phyloP scores from a whole-genome alignment of 2,329 filamentous ascomycete species.

The Myriangium duriaei region DNA sequence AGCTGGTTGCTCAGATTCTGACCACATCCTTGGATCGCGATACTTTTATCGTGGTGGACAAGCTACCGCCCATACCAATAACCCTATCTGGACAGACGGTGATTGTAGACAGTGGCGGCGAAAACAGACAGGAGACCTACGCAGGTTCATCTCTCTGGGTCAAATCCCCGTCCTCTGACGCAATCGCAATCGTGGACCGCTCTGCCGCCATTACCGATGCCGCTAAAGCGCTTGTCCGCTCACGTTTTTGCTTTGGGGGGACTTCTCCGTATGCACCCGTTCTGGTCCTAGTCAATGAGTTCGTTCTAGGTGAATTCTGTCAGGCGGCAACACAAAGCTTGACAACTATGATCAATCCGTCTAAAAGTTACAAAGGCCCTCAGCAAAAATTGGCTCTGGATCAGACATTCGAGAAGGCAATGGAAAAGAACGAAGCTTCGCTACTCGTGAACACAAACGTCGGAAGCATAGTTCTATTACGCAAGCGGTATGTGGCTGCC shows the following conservation, averaged over 20 bases:
- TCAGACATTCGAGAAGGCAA: background rate
- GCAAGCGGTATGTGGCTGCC: background rate
- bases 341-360: constrained; percentile 23
- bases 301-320: constrained; percentile 41
- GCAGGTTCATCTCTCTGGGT: background rate
- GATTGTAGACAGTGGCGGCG: background rate
- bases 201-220: constrained; percentile 42
- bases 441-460: background rate
- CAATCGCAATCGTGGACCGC: constrained; percentile 20
- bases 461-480: background rate
- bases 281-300: constrained; percentile 52
- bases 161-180: background rate
- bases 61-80: background rate
- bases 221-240: constrained; percentile 39
- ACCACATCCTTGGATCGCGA: background rate
- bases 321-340: constrained; percentile 27
- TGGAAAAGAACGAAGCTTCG: background rate
- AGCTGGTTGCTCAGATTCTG: background rate
- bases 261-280: constrained; percentile 49
- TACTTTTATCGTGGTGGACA: background rate
- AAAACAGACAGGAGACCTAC: background rate
- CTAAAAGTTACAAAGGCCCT: background rate
- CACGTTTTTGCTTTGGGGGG: constrained; percentile 44
- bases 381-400: background rate
- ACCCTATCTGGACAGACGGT: background rate